A percentile compares a stretch with the other conserved stretches of the same genome.
phyloP scores from a whole-genome alignment of 345 rosid genomes.

The Hibiscus tridactylites region DNA sequence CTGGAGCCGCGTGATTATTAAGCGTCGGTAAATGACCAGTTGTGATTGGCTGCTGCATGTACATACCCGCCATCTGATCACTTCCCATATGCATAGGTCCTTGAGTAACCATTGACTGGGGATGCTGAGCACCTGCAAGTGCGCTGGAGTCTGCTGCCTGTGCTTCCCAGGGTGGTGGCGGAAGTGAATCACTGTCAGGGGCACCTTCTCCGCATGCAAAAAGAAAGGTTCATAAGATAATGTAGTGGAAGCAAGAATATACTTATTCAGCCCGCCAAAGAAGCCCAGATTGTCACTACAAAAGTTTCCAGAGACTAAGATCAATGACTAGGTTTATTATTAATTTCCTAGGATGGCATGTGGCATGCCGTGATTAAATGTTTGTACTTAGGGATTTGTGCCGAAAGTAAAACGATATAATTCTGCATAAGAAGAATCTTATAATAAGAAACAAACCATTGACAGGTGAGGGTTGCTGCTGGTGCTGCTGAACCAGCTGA shows the following conservation, averaged over 20 bases:
- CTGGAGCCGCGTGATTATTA: constrained; percentile 20
- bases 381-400: neutral
- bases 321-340: neutral
- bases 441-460: constrained; percentile 40
- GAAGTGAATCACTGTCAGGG: constrained; percentile 48
- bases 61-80: constrained; percentile 11
- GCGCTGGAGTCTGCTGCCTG: constrained; percentile 55
- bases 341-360: neutral
- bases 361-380: neutral
- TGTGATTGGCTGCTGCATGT: constrained; percentile 25
- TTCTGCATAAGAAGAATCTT: neutral
- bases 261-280: neutral
- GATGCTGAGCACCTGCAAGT: constrained; percentile 45
- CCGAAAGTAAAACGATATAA: neutral
- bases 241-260: neutral
- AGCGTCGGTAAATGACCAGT: constrained; percentile 21
- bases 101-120: constrained; percentile 48
- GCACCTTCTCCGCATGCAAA: constrained; percentile 46
- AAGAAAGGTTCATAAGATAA: constrained; percentile 4
- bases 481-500: constrained; percentile 38
- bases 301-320: neutral
- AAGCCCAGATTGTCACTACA: neutral
- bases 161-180: constrained; percentile 98
- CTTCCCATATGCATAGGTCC: constrained; percentile 27
- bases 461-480: constrained; percentile 59